Evolutionary conservation across 2,329 filamentous ascomycete species (phyloP), one percentile per base, ranked within the genome.

Genomic region (Pyrenophora tritici-repentis): DNA sequence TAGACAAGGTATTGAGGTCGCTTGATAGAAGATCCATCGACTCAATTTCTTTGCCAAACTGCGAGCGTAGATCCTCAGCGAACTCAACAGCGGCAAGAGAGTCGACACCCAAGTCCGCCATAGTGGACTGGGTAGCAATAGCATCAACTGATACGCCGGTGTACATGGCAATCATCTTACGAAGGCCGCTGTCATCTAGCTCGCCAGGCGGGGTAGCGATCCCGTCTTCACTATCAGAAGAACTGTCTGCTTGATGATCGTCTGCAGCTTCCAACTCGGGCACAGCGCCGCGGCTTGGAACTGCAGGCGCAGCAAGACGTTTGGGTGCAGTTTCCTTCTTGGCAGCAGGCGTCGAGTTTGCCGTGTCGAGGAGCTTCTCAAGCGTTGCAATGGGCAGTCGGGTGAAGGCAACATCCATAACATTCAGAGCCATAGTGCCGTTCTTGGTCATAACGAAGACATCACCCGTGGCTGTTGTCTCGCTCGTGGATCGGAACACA

Each of bases 371-470:
- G 8, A 45, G 22, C 18, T 32, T 45, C 43, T 55, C 48, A 1
- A 60, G 43, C 3, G 31, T 50, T n/a, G 55, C 24, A 10, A 60
- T 51, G 14, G 43, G 43, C 36, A 60, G 16, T 20, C 43, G 38
- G 6, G 52, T 50, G 39, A 58, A 60, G 10, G 43, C 37, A 20
- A 47, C 47, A 12, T 44, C 57, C 22, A 46, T 42, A 32, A 55
- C 17, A 3, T 42, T 53, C 4, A 42, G 13, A 34, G 40, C 40
- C 31, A 50, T 20, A 6, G 43, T 42, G 13, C 46, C 34, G 7
- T 34, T 20, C 5, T 31, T 29, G 1, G 49, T 29, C 20, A 45
- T 37, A 20, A 45, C 54, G 24, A 49, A 53, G n/a, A 60, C 55
- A 24, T 60, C 57, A 10, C 56, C 53, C 9, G 48, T 49, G 6